Evolutionary conservation across 1,139 yeast species (phyloP).

Genomic region (Petasospora rhodanensis): DNA sequence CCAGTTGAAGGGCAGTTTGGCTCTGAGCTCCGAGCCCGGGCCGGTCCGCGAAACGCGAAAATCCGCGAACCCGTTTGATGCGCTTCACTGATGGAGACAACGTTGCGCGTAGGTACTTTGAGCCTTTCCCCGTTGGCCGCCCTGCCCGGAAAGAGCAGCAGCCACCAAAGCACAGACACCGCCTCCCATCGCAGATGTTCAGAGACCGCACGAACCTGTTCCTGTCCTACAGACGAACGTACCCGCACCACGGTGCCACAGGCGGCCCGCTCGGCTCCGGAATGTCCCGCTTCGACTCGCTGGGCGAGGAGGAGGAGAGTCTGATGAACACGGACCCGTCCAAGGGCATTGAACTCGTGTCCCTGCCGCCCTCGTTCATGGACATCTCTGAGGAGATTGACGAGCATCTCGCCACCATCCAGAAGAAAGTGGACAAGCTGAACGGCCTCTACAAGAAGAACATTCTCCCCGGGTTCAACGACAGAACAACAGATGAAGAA

Average conservation of each 20-base stretch:
- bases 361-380: slow-evolving; percentile 73
- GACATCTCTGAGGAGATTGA: slow-evolving; percentile 75
- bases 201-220: slow-evolving; percentile 71
- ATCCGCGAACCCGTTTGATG: no score
- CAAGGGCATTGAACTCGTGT: slow-evolving; percentile 40
- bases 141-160: no score
- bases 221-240: slow-evolving; percentile 68
- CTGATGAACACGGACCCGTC: slow-evolving; percentile 31
- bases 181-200: no score
- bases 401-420: slow-evolving; percentile 46
- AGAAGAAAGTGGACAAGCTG: slow-evolving; percentile 47
- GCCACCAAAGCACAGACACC: no score
- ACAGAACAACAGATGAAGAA: slow-evolving; percentile 64
- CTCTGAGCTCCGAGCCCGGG: no score
- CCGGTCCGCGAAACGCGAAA: no score
- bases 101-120: no score
- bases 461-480: slow-evolving; percentile 81
- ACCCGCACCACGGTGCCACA: slow-evolving; percentile 47
- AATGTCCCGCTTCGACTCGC: slow-evolving; percentile 34
- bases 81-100: no score
- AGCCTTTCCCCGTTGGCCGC: no score
- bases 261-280: slow-evolving; percentile 22
- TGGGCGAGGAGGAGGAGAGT: slow-evolving; percentile 53
- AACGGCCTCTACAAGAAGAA: slow-evolving; percentile 74
- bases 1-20: no score